Conservation (phyloP, 2,329 filamentous ascomycete species). For the Tolypocladium nubicola region DNA sequence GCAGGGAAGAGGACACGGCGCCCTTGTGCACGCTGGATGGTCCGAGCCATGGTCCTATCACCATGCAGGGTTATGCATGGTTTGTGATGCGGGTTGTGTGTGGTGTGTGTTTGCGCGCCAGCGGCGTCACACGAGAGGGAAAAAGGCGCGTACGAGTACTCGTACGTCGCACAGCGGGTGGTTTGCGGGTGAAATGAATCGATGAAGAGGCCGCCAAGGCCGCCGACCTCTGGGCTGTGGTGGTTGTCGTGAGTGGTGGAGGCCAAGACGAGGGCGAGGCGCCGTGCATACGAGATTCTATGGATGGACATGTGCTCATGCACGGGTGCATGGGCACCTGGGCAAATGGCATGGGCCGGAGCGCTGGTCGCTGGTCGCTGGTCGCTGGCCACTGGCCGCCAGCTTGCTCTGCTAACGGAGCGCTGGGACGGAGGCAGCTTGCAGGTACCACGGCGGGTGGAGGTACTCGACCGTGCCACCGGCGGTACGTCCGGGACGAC, state of each 20-base stretch:
- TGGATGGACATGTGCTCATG: neutral
- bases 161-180: neutral
- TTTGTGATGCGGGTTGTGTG: conserved; percentile 23
- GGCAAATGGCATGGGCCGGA: neutral
- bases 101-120: conserved; percentile 9
- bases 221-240: neutral
- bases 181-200: neutral
- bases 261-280: neutral
- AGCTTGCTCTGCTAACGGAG: neutral
- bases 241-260: conserved; percentile 3
- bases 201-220: conserved; percentile 2
- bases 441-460: neutral
- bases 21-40: conserved; percentile 13
- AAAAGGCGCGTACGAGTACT: neutral
- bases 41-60: conserved; percentile 16
- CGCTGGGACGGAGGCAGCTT: neutral
- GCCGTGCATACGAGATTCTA: conserved; percentile 1
- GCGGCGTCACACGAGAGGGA: conserved; percentile 1
- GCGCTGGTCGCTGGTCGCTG: neutral
- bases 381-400: too few species aligned
- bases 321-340: neutral
- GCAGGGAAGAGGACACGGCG: conserved; percentile 5
- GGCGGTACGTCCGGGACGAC: conserved; percentile 16
- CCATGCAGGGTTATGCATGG: conserved; percentile 21
- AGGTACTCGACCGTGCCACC: conserved; percentile 2